Conservation (phyloP, 495 filamentous ascomycete species). For the Niebla homalea region DNA sequence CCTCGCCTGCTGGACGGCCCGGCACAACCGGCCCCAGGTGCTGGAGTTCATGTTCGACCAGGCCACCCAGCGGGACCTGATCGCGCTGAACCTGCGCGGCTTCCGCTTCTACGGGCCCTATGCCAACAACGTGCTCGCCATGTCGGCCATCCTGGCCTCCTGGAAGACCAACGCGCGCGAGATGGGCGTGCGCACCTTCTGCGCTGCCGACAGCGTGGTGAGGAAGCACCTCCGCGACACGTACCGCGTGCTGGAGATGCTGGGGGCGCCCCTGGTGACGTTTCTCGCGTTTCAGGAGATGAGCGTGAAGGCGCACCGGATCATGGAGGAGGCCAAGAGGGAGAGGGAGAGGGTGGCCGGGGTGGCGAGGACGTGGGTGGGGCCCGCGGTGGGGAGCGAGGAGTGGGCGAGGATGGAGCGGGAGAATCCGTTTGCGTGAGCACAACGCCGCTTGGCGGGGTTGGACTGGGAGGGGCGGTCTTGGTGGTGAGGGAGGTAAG, state of each 20-base stretch:
- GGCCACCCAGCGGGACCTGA: slow-evolving; percentile 38
- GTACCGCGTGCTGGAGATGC: slow-evolving; percentile 38
- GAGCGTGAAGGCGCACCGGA: slow-evolving; percentile 18
- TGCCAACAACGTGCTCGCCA: slow-evolving; percentile 26
- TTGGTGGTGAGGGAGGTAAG: too few relatives aligned
- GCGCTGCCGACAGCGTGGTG: slow-evolving; percentile 38
- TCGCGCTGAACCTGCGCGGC: slow-evolving; percentile 34
- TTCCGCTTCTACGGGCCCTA: slow-evolving; percentile 35
- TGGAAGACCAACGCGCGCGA: slow-evolving; percentile 39
- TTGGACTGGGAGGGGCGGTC: not conserved
- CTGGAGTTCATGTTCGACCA: slow-evolving; percentile 46
- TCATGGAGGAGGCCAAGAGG: slow-evolving; percentile 21
- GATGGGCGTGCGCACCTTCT: slow-evolving; percentile 43
- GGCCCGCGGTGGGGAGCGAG: not conserved
- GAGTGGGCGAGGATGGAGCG: slow-evolving; percentile 9
- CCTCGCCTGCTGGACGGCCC: slow-evolving; percentile 28
- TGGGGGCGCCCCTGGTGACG: slow-evolving; percentile 30
- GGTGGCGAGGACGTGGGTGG: slow-evolving; percentile 12
- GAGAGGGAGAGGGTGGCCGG: slow-evolving; percentile 19
- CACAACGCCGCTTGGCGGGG: too few relatives aligned
- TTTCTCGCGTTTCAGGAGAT: slow-evolving; percentile 30
- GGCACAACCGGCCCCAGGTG: slow-evolving; percentile 40
- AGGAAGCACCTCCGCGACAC: slow-evolving; percentile 41
- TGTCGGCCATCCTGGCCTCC: slow-evolving; percentile 35
- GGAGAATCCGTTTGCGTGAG: slow-evolving; percentile 9